Base-by-base conservation (phyloP, 2,329 filamentous ascomycete genomes). In the Aspergillus sergii region DNA sequence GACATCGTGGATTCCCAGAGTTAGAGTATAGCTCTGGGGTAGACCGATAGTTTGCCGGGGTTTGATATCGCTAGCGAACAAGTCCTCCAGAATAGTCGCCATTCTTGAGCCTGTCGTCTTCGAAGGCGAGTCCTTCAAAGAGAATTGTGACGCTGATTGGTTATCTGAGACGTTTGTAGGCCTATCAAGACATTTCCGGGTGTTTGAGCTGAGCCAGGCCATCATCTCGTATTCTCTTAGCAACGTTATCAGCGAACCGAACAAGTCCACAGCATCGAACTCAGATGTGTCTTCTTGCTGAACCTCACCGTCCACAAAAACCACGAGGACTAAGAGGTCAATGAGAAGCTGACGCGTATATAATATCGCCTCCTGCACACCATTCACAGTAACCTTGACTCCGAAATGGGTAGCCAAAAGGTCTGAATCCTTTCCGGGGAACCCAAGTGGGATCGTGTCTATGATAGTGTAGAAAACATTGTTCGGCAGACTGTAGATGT, bases 301-400 rank as follows among this genome's bases (percentile, higher is more conserved):
- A 59, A 92, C 86, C 73, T 95, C 92, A 45, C 89, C 89, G 75
- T 95, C 91, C 84, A 98, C 90, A 76, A 97, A 93, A 11, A 95
- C 85, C 19, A 96, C 83, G 8, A 99, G 84, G 3, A 95, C 85
- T 2, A 98, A 81, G 62, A 98, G 86, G 72, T 94, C 93, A 66
- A 96, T 88, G 57, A 96, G 88, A 10, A 95, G 83, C 64, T 87
- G 87, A 79, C 89, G 89, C 64, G 91, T 90, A 36, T 92, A 79
- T 57, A 90, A 85, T 8, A 95, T 85, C 14, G 87, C 90, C 73
- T 98, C 93, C 72, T 94, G 91, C 0, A 91, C 88, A 8, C 92
- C 90, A 65, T 89, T 89, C 12, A 96, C 86, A 16, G 93, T 82
- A 2, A 93, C 80, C 68, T 88, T 91, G 46, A 88, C 86, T 21